These are phyloP conservation scores for Thielaviopsis cerberus DNA, from an alignment of 2,329 filamentous ascomycete species.

Conservation along the genomic window DNA sequence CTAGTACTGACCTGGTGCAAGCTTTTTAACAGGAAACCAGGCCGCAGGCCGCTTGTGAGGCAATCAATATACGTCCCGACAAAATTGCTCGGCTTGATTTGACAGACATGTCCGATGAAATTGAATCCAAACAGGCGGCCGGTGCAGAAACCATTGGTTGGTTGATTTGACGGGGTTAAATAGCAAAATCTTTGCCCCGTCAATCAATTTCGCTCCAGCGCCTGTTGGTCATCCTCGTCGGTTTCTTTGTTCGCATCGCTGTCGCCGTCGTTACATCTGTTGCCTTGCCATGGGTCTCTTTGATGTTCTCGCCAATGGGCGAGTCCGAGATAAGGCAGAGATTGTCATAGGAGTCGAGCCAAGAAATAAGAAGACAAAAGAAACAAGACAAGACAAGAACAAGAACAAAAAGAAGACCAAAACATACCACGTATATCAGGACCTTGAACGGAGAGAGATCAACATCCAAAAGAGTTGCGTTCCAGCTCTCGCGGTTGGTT, in stretches of 20 bases:
- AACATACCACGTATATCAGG: conserved; percentile 1
- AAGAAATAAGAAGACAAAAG: background rate
- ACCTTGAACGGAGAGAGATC: conserved; percentile 1
- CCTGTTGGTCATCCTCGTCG: background rate
- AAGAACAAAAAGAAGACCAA: no score
- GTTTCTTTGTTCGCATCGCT: background rate
- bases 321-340: background rate
- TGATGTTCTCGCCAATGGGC: background rate
- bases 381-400: background rate
- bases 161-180: background rate
- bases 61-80: background rate
- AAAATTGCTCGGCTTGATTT: background rate
- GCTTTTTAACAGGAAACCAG: no score
- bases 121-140: background rate
- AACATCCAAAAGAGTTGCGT: conserved; percentile 2
- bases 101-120: background rate
- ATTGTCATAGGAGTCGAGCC: background rate
- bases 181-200: background rate
- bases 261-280: background rate
- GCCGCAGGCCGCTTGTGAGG: no score
- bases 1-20: no score
- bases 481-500: conserved; percentile 5
- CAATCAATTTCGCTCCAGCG: background rate
- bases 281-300: background rate
- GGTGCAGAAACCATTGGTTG: no score